These are phyloP conservation scores for Myxozyma lipomycoides DNA, from an alignment of 805 yeast genomes.

Conservation along the genomic window DNA sequence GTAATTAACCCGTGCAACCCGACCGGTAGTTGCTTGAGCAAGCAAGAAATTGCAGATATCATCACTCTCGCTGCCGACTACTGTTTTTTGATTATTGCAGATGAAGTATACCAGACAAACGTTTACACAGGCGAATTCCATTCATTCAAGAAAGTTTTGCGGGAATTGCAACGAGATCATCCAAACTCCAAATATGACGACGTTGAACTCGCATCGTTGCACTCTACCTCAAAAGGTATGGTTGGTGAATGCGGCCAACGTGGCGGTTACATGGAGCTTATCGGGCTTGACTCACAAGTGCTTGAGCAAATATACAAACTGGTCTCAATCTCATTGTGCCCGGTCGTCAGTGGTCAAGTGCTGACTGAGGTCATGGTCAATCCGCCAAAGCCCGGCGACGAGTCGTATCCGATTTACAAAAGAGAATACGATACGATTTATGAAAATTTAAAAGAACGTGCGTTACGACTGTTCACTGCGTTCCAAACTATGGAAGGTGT, in stretches of 20 bases:
- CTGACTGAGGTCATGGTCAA: constrained; percentile 87
- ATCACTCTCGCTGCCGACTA: constrained; percentile 77
- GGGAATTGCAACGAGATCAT: constrained; percentile 53
- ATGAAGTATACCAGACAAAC: constrained; percentile 96
- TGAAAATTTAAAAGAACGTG: constrained; percentile 58
- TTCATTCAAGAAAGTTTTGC: constrained; percentile 77
- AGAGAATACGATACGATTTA: constrained; percentile 61
- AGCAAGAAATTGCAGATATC: constrained; percentile 63
- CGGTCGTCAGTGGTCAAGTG: constrained; percentile 94
- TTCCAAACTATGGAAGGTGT: constrained; percentile 78
- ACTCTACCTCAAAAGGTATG: constrained; percentile 97
- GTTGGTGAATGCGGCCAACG: constrained; percentile 99
- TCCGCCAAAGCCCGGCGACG: constrained; percentile 80
- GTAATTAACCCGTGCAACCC: constrained; percentile 99
- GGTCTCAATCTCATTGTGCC: constrained; percentile 87
- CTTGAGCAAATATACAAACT: constrained; percentile 71
- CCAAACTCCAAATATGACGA: constrained; percentile 53
- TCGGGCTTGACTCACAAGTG: constrained; percentile 72
- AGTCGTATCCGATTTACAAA: constrained; percentile 63
- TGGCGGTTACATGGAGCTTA: constrained; percentile 96
- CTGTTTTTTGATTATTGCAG: constrained; percentile 86
- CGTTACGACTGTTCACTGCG: constrained; percentile 61
- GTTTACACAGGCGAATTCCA: constrained; percentile 63
- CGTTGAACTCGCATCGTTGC: constrained; percentile 88
- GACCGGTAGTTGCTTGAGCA: constrained; percentile 78